Percentiles rank a stretch among this genome's conserved stretches.
Conservation (phyloP, 192 early-diverging fungal species). For the Allomyces arbusculus region DNA sequence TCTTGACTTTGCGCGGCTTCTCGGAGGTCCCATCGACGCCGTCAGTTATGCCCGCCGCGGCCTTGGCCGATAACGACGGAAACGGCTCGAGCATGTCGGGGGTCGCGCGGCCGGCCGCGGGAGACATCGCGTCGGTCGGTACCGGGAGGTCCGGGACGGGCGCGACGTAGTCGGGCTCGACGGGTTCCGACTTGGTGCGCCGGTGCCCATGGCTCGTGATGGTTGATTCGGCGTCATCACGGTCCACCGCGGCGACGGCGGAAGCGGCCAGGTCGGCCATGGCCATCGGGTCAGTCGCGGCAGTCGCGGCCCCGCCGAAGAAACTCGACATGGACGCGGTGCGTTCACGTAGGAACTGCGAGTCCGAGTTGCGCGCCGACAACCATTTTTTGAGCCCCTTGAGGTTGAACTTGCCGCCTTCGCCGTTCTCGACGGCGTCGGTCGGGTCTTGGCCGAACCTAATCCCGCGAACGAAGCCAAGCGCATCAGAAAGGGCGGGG, state of each 20-base stretch:
- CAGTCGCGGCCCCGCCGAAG: neutral
- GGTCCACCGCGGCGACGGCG: no score
- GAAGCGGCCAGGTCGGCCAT: no score
- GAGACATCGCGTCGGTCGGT: neutral
- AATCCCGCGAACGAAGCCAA: no score
- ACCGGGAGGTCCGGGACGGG: neutral
- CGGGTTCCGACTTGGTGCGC: neutral
- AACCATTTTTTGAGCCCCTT: neutral
- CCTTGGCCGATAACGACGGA: neutral
- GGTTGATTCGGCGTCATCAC: neutral
- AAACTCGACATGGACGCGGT: neutral
- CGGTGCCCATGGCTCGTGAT: neutral
- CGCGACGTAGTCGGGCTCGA: neutral
- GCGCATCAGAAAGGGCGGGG: no score
- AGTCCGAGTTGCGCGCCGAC: neutral
- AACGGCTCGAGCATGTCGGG: neutral
- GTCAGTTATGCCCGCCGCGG: neutral
- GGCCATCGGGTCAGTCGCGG: neutral
- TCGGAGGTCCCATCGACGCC: no score
- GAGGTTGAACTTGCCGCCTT: neutral
- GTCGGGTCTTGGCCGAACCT: no score
- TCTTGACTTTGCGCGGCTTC: neutral
- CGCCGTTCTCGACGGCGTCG: no score
- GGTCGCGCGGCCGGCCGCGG: neutral
- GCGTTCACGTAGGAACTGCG: neutral